Evolutionary conservation across 202 grass and related monocot species (phyloP), one percentile per base, ranked within the genome.

Genomic region (Zoysia matrella): DNA sequence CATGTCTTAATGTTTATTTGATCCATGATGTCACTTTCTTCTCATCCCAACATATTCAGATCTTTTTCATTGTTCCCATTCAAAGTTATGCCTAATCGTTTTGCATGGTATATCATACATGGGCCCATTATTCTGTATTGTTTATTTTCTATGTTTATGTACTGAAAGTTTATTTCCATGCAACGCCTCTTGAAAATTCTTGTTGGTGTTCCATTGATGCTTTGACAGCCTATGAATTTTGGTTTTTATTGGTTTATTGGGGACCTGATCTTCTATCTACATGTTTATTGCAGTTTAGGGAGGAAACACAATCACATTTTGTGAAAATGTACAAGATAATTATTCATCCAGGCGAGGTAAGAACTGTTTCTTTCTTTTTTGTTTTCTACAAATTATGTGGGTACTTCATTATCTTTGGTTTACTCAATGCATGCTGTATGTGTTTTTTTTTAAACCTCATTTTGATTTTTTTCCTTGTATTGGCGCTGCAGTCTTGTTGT

Each of bases 261-360:
- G 42, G 65, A 65, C 52, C 44, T 91, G 75, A 74, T 42, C 11
- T 72, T 18, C 78, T 57, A 2, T 48, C 18, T 78, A 22, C 54
- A 74, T 80, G 65, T 7, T 11, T 46, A 2, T 50, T 79, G 82
- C 86, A 98, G 95, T 98, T 98, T 77, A 93, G 93, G 36, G 95
- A 93, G 85, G 92, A 98, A 90, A 87, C 90, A 30, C 79, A 82
- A 9, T 98, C 95, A 3, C 95, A 92, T 63, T 95, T 91, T 90
- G 88, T 98, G 10, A 93, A 95, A 73, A 98, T 91, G 83, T 98
- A 84, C 58, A 98, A 98, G 83, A 98, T 90, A 67, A 91, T 95
- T 42, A 88, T 98, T 86, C 95, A 98, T 91, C 95, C 92, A 6
- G 95, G 95, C 48, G 95, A 98, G 89, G 95, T 98, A 76, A 83